Evolutionary conservation across 164 flowering plant genomes (phyloP).

Genomic region (Echeveria elegans): DNA sequence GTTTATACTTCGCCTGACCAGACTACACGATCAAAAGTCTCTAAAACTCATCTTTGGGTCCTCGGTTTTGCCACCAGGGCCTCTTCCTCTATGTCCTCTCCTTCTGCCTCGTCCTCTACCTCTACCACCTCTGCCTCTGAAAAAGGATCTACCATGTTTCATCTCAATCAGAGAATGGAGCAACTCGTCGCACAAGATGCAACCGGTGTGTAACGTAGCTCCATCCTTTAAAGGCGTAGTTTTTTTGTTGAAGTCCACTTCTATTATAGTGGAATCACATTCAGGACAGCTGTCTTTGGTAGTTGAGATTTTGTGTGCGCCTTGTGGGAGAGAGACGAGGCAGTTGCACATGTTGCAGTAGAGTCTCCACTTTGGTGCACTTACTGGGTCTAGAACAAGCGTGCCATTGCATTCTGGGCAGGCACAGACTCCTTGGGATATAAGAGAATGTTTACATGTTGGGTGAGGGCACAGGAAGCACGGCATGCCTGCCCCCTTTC

Average conservation of each 20-base stretch:
- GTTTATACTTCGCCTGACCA: conserved; percentile 8
- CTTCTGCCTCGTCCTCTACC: conserved; percentile 68
- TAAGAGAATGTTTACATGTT: conserved; percentile 79
- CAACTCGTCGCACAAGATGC: conserved; percentile 87
- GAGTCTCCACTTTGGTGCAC: conserved; percentile 93
- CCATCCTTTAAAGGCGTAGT: conserved; percentile 81
- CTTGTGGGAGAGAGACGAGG: conserved; percentile 78
- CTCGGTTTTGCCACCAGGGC: conserved; percentile 33
- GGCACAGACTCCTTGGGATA: conserved; percentile 91
- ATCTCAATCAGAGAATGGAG: conserved; percentile 82
- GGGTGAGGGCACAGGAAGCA: conserved; percentile 93
- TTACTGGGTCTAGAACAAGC: conserved; percentile 80
- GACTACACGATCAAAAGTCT: conserved; percentile 43
- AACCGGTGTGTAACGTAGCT: conserved; percentile 62
- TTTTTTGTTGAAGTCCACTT: conserved; percentile 90
- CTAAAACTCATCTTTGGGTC: conserved; percentile 93
- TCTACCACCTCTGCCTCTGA: conserved; percentile 36
- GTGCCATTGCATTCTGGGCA: conserved; percentile 93
- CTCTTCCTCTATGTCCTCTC: conserved; percentile 39
- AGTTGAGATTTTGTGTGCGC: conserved; percentile 78
- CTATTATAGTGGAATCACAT: conserved; percentile 73
- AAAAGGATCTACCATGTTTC: conserved; percentile 78
- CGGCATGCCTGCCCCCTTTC: conserved; percentile 91
- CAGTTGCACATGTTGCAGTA: conserved; percentile 88
- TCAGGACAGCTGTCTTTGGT: conserved; percentile 60